Base-by-base conservation (phyloP, 1,284 basidiomycete genomes). In the Earliella scabrosa region DNA sequence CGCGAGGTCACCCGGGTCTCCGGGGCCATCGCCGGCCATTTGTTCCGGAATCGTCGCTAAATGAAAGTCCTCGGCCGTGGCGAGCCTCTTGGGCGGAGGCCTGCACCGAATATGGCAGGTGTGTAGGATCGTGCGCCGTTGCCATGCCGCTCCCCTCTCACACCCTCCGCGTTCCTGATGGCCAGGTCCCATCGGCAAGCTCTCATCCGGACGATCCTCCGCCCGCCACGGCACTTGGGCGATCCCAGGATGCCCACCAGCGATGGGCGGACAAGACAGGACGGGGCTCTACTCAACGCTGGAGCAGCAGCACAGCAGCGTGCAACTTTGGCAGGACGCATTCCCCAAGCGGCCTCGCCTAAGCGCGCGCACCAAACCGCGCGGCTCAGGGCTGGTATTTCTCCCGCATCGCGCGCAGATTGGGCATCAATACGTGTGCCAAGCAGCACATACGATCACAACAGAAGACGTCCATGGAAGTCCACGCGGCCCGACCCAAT, bases 51-150 rank as follows among this genome's bases (percentile, higher is more conserved):
- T 18, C 13, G 24, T 39, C 36, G 36, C 16, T 21, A 29, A 18
- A n/a, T 36, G 43, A 18, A 32, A 29, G 31, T 23, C 18, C 13
- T n/a, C 7, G n/a, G 29, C 24, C 18, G 43, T 23, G 40, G 26
- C 23, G 41, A 45, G 34, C 11, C 32, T 20, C n/a, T 21, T 35
- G 40, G 50, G 31, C 9, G 36, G 32, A 35, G 45, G 32, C 10
- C 11, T 10, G n/a, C 7, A 11, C 49, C 47, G 26, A 21, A 46
- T 18, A 13, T 29, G 44, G 54, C 35, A 56, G 32, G 54, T 45
- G n/a, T 41, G 56, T 58, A 58, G 46, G 56, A 58, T 58, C 50
- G 52, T 44, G 35, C 18, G 31, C 27, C 39, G 59, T 58, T 56
- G 59, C 56, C 39, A 52, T 50, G 59, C 40, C 40, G 54, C 59